Conservation (phyloP, 1,139 yeast species). For the Kodamaea anthophila region DNA sequence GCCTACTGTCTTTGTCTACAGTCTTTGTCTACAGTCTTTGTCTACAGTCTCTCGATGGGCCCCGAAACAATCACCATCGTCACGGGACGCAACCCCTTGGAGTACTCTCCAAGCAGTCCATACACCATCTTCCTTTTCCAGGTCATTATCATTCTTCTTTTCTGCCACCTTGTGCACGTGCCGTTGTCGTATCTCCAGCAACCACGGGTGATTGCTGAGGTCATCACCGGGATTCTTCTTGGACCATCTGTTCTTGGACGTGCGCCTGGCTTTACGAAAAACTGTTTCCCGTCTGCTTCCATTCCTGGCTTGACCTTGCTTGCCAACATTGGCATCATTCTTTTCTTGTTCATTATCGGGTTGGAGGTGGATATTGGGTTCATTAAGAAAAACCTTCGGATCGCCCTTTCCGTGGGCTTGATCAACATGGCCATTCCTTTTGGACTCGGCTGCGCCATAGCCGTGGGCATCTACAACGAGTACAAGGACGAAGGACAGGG, state of each 20-base stretch:
- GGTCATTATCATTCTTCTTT: conserved; percentile 46
- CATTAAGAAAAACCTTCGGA: conserved; percentile 51
- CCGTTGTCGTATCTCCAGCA: conserved; percentile 59
- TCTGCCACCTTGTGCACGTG: conserved; percentile 50
- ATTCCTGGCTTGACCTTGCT: conserved; percentile 58
- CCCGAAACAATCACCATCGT: conserved; percentile 28
- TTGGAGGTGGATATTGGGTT: conserved; percentile 67
- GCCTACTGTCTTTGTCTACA: no score
- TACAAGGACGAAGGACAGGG: conserved; percentile 31
- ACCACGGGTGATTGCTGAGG: conserved; percentile 76
- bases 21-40: no score
- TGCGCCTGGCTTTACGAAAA: conserved; percentile 57
- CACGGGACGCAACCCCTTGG: conserved; percentile 65
- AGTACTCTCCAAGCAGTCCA: conserved; percentile 49
- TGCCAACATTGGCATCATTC: conserved; percentile 67
- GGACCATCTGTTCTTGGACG: conserved; percentile 70
- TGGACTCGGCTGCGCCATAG: conserved; percentile 67
- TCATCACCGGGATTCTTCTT: conserved; percentile 62
- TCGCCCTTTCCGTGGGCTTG: conserved; percentile 62
- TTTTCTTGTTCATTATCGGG: conserved; percentile 70
- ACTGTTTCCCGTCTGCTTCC: conserved; percentile 58
- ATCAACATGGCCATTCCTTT: conserved; percentile 71
- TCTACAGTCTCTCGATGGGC: conserved; percentile 1
- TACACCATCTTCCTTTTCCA: conserved; percentile 59
- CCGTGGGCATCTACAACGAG: conserved; percentile 58